Base-by-base conservation (phyloP, 2,329 filamentous ascomycete genomes). In the Hypoxylon sp. region DNA sequence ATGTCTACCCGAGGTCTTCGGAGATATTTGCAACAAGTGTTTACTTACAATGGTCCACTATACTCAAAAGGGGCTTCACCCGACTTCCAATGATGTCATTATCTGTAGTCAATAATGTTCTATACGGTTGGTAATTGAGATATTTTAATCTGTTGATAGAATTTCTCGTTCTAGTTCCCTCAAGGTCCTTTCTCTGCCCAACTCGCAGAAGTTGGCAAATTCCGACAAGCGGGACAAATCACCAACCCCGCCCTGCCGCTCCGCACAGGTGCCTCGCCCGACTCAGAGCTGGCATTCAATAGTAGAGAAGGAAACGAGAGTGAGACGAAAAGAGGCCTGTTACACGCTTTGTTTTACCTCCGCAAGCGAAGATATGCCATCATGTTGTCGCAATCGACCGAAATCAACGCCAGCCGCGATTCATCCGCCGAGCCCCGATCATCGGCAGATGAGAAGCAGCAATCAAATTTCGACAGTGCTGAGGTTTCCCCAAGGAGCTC, bases 81-180 rank as follows among this genome's bases (percentile, higher is more conserved):
- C 33, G 46, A 5, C 42, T 57, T 68, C 39, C 39, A 22, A 63
- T 68, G 62, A 70, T 68, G 68, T 70, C 68, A 70, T 61, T 35
- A 9, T 35, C 31, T 54, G 24, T 55, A 52, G 17, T 52, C 29
- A 11, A 26, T 14, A 50, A 44, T 31, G 29, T 58, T 19, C n/a
- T 24, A 44, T 56, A 22, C 22, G 29, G 6, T 60, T 5, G 39
- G 53, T 17, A 9, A 51, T 31, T 58, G n/a, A 62, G 48, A 48
- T 46, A 58, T 33, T 68, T 59, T 47, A 31, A 58, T 53, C 53
- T 62, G 37, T 17, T 42, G 46, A 54, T 50, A 19, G 46, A 33
- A 35, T 55, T 33, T 47, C 57, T 50, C 26, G n/a, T 48, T 54
- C 53, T 29, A 19, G n/a, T 47, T 50, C 33, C 54, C 51, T 35